These are phyloP conservation scores for Hevea brasiliensis DNA, from an alignment of 345 rosid species.

Conservation along the genomic window DNA sequence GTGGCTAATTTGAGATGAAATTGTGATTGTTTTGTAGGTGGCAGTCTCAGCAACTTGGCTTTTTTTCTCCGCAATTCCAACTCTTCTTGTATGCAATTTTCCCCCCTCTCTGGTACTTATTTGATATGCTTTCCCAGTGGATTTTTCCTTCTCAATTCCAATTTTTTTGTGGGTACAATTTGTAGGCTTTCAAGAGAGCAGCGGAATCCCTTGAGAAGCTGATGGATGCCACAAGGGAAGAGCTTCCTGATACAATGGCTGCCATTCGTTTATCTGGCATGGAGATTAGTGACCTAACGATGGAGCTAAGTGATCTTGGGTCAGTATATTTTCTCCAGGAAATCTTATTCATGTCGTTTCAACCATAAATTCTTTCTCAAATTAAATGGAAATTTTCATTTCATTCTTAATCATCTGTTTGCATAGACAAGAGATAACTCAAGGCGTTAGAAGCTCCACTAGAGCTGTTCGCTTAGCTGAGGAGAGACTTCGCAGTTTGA, in stretches of 20 bases:
- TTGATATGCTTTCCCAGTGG: neutral
- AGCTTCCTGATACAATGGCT: conserved; percentile 93
- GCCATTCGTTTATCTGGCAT: conserved; percentile 84
- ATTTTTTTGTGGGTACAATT: neutral
- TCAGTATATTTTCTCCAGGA: conserved; percentile 24
- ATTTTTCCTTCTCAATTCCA: neutral
- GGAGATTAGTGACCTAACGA: conserved; percentile 91
- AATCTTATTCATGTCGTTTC: neutral
- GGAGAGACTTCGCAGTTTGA: conserved; percentile 66
- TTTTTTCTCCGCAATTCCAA: conserved; percentile 79
- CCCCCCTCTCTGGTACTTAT: neutral
- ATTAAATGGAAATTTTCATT: too few species aligned
- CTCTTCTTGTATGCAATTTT: conserved; percentile 59
- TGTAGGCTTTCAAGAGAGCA: conserved; percentile 78
- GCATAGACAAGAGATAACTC: conserved; percentile 75
- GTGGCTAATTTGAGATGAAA: neutral
- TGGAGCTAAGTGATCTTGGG: conserved; percentile 95
- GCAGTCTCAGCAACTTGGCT: conserved; percentile 86
- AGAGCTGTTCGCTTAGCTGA: conserved; percentile 79
- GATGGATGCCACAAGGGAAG: conserved; percentile 82
- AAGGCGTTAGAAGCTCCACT: conserved; percentile 80
- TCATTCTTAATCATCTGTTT: conserved; percentile 2
- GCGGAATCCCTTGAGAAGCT: conserved; percentile 86
- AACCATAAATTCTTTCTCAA: neutral
- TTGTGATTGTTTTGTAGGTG: conserved; percentile 39